Percentiles rank a stretch among this genome's conserved stretches.
phyloP scores from a whole-genome alignment of 306 rosid genomes.

The Fragaria nilgerrensis region DNA sequence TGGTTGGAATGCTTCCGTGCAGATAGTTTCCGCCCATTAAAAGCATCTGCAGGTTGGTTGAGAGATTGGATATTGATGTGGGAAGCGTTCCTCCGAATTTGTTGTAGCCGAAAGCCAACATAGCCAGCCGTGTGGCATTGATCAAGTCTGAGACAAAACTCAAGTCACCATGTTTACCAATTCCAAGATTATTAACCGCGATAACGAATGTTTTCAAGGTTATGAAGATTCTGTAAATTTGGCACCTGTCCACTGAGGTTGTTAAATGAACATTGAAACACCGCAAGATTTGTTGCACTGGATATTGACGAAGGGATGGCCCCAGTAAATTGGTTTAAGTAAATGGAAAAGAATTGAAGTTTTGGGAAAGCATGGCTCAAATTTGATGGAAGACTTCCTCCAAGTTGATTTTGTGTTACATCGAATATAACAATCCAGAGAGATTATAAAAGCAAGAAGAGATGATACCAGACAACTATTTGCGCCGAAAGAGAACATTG shows the following conservation, averaged over 20 bases:
- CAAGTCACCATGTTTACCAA: not conserved
- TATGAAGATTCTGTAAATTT: not conserved
- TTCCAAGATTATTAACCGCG: not conserved
- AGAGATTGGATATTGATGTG: not conserved
- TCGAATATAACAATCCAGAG: not conserved
- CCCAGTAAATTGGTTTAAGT: accelerated
- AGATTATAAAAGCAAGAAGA: conserved; percentile 23
- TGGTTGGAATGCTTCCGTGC: not conserved
- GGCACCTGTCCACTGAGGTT: not conserved
- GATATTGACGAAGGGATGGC: not conserved
- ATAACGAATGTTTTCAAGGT: accelerated
- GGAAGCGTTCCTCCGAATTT: not conserved
- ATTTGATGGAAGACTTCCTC: not conserved
- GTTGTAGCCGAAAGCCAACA: accelerated
- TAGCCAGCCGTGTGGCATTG: not conserved
- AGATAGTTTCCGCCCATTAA: accelerated
- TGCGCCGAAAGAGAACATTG: accelerated
- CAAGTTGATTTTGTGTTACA: accelerated
- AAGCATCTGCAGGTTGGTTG: accelerated
- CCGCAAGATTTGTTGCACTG: not conserved
- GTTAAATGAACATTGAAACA: accelerated
- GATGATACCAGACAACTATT: conserved; percentile 17
- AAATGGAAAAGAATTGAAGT: accelerated
- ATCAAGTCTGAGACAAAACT: not conserved
- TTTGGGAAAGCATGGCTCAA: not conserved